Evolutionary conservation across 2,329 filamentous ascomycete genomes (phyloP), one percentile per base, ranked within the genome.

Genomic region (Dothistroma septosporum): DNA sequence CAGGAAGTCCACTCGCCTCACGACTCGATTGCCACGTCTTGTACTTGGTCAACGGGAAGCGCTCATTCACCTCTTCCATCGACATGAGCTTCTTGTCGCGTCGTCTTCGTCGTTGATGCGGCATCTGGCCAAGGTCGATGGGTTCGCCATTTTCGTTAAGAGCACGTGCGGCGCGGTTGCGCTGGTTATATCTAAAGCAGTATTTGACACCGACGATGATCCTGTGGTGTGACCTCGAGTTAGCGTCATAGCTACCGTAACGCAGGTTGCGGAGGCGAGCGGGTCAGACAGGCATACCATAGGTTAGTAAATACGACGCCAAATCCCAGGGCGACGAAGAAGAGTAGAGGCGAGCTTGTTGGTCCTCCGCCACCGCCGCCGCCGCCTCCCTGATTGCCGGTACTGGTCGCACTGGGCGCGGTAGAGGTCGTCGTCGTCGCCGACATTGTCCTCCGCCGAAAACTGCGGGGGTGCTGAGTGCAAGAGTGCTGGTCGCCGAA

Each of bases 161-260:
- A 77, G 84, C 79, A 69, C 91, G 87, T 71, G 91, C 79, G 63
- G 88, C 87, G 55, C 94, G 88, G 73, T 95, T 95, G 61, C 94
- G 88, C 68, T 94, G 92, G 76, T 97, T 97, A 76, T 99, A 97
- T 69, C 94, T 85, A 78, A 99, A 99, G 79, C 94, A 99, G 77
- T 99, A 99, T 79, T 99, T 99, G 63, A 99, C 94, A 68, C 94
- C 94, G 63, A 99, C 94, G 70, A 99, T 99, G 71, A 99, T 99
- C 94, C 94, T 99, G 57, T 44, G 21, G 28, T 22, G 55, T 21
- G 57, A 57, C 53, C 41, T 50, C 24, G 53, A 31, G 52, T 67
- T 65, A 67, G 63, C 63, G 61, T 64, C 57, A 55, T 55, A 48
- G 28, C 44, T 48, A 57, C 46, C 35, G 35, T 19, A 22, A 50